Percentiles rank a stretch among this genome's conserved stretches.
Conservation (phyloP, 192 early-diverging fungal species). For the Gonapodya prolifera region DNA sequence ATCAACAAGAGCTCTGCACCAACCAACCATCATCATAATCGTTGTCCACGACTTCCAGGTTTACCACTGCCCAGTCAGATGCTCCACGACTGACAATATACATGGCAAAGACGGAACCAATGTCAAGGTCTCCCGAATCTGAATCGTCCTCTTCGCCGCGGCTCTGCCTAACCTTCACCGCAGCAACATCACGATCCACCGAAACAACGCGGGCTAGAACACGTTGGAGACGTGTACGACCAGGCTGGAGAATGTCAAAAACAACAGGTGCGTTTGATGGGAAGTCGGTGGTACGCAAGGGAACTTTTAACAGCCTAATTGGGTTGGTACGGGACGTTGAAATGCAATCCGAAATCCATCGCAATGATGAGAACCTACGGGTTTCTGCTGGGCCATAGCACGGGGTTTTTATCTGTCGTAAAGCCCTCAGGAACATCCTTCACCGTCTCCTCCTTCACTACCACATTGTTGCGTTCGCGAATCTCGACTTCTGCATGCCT, state of each 20-base stretch:
- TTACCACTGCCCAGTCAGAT: slow-evolving; percentile 33
- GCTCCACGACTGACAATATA: slow-evolving; percentile 11
- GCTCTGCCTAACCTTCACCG: slow-evolving; percentile 32
- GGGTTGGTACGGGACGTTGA: slow-evolving; percentile 22
- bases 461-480: background rate
- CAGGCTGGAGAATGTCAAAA: slow-evolving; percentile 42
- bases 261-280: slow-evolving; percentile 35
- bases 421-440: slow-evolving; percentile 24
- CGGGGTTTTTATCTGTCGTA: slow-evolving; percentile 31
- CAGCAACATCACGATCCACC: slow-evolving; percentile 31
- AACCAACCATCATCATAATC: slow-evolving; percentile 36
- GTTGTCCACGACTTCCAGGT: slow-evolving; percentile 42
- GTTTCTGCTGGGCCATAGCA: slow-evolving; percentile 33
- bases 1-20: background rate
- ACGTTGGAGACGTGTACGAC: slow-evolving; percentile 23
- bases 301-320: background rate
- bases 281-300: slow-evolving; percentile 23
- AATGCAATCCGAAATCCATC: background rate
- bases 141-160: slow-evolving; percentile 15
- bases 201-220: slow-evolving; percentile 32
- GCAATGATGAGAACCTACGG: slow-evolving; percentile 19
- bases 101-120: slow-evolving; percentile 5
- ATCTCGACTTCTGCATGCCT: background rate
- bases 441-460: background rate
- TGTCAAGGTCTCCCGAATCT: background rate